Base-by-base conservation (phyloP, 1,284 basidiomycete species). In the Ustilago curta region DNA sequence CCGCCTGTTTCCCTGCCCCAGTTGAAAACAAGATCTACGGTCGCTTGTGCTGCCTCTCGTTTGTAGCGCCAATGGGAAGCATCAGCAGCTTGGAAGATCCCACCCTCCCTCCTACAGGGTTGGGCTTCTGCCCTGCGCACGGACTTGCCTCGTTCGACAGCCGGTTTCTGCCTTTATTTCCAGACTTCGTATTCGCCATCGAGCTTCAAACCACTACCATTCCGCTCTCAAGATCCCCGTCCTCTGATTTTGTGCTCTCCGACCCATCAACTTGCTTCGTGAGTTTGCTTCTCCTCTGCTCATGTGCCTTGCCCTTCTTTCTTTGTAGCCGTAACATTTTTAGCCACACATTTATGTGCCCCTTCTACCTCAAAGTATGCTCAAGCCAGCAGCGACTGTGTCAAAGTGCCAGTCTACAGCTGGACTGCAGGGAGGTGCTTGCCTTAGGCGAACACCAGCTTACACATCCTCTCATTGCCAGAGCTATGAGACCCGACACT, bases 121-220 rank as follows among this genome's bases (percentile, higher is more conserved):
- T 37, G 63, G 66, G 66, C 60, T 69, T 60, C 37, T 54, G 21
- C 25, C 40, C 52, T n/a, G 51, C 57, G 67, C 67, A 70, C 67
- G 61, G 35, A 37, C 35, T 9, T 9, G 67, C 44, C 61, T 52
- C 44, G 16, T 29, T 45, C 47, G 43, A 53, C 52, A 21, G 45
- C 52, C 43, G 31, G 12, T 37, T 37, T 12, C n/a, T 23, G 14
- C 5, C 29, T 21, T 43, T 43, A 50, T 40, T 32, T 49, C 37
- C 37, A 58, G 52, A 31, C 39, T 42, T 57, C 58, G 35, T 70
- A 70, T 70, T 64, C 68, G 54, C 61, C 68, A 65, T 70, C 61
- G 31, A 55, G 47, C 12, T 11, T 44, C 40, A 27, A n/a, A 45
- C 61, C 44, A 70, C 62, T 60, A 54, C 52, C 59, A 45, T 40